Evolutionary conservation across 1,139 yeast species (phyloP), one percentile per base, ranked within the genome.

Genomic region (Nadsonia starkeyi-henricii): DNA sequence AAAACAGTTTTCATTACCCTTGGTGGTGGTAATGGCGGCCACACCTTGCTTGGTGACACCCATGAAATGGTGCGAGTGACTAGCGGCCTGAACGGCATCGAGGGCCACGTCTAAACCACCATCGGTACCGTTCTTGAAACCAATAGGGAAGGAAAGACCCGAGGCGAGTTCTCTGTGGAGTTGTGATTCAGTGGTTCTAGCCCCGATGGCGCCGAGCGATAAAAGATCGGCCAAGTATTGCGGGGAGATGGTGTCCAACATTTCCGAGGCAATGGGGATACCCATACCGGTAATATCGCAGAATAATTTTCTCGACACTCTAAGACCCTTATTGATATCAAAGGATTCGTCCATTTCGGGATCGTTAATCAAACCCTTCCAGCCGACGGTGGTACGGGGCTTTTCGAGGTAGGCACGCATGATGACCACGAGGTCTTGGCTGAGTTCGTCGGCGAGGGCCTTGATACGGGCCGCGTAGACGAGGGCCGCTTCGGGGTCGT

Each of bases 401-500:
- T 91, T 91, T 69, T 91, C 98, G 60, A 91, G 75, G 75, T 91
- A 91, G 17, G 97, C 97, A 70, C 97, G 80, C 97, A 91, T 91
- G 57, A 91, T 76, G 53, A 91, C 77, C 48, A 83, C 81, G 55
- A 91, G 72, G 57, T 91, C 97, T 50, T 73, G 77, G 52, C 77
- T 66, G 55, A 85, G 74, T 67, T 85, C 85, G 47, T 77, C 81
- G 44, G 88, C 72, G 54, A 83, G 69, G 54, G 72, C 72, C 64
- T 79, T 75, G 57, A 91, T 73, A 58, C 84, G 74, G 41, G 66
- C 67, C 51, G 94, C 95, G 68, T 91, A 91, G 46, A 86, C 97
- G 65, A 84, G 68, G 44, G 97, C 97, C 42, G 93, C 84, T 42
- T 73, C 78, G 52, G 93, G 78, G 66, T 91, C 97, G 65, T 91